Conservation (phyloP, 2,329 filamentous ascomycete species). For the Ophiostoma piceae region DNA sequence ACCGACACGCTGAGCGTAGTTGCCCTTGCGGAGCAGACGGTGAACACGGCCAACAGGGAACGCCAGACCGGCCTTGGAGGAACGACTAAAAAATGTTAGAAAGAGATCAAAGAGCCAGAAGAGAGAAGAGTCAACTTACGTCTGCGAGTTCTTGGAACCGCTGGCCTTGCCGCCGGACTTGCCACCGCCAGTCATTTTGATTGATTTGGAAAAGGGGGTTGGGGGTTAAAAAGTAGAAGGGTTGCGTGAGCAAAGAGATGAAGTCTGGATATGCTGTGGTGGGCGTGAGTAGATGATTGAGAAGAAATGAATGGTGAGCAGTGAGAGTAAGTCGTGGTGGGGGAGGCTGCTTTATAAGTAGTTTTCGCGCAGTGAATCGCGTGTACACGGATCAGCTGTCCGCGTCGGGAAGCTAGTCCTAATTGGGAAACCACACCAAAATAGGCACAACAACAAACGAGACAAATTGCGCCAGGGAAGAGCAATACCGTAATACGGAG, state of each 20-base stretch:
- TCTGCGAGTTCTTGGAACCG: slow-evolving; percentile 98
- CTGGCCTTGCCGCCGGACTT: slow-evolving; percentile 99
- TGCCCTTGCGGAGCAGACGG: slow-evolving; percentile 97
- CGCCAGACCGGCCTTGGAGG: slow-evolving; percentile 97
- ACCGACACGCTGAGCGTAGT: slow-evolving; percentile 99
- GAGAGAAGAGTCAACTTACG: slow-evolving; percentile 61
- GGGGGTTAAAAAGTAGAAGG: slow-evolving; percentile 30
- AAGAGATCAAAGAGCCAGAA: slow-evolving; percentile 17
- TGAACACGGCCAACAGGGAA: slow-evolving; percentile 99
- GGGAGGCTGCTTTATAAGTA: slow-evolving; percentile 52
- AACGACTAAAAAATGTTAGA: slow-evolving; percentile 64
- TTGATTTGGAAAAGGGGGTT: slow-evolving; percentile 36
- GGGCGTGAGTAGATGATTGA: slow-evolving; percentile 32
- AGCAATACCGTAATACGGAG: slow-evolving; percentile 12
- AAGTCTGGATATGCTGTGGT: slow-evolving; percentile 30
- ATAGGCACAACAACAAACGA: slow-evolving; percentile 24
- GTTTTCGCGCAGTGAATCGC: slow-evolving; percentile 44
- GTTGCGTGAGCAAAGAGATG: slow-evolving; percentile 30
- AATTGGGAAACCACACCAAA: slow-evolving; percentile 28
- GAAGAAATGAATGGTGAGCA: slow-evolving; percentile 38
- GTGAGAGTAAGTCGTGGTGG: slow-evolving; percentile 36
- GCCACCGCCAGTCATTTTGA: slow-evolving; percentile 99
- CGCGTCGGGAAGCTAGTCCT: slow-evolving; percentile 32
- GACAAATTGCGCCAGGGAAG: slow-evolving; percentile 14
- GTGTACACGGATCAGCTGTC: slow-evolving; percentile 48